Base-by-base conservation (phyloP, 2,329 filamentous ascomycete species). In the Sarocladium brachiariae region DNA sequence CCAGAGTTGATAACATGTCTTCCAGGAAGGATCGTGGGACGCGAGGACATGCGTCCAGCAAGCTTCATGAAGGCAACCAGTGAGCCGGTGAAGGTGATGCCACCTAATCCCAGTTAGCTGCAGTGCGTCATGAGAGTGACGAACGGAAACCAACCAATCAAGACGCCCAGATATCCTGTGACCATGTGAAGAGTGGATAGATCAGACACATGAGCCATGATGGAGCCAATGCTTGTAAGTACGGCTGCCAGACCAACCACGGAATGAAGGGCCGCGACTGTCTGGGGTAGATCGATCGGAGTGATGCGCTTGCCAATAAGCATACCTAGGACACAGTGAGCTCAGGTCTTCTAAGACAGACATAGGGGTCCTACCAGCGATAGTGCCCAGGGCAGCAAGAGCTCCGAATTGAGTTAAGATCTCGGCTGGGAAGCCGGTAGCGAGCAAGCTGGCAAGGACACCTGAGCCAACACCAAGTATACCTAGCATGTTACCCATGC, bases 21-120 rank as follows among this genome's bases (percentile, higher is more conserved):
- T 1, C 87, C 89, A 4, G 83, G 87, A 0, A 95, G 72, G 4
- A 80, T 74, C 7, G 83, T 78, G 0, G 90, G 89, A 49, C 79
- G 82, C 0, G 89, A 95, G 0, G 86, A 86, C 83, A 95, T 90
- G 54, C 75, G 83, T 2, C 88, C 89, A 1, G 87, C 84, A 2
- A 96, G 80, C 65, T 96, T 96, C 62, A 95, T 66, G 68, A 95
- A 95, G 0, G 90, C 90, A 0, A 96, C 87, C 48, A 96, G 84
- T 2, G 88, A 93, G 2, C 90, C 90, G 0, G 89, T 96, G 62
- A 96, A 96, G 0, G 90, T 96, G 30, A 95, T 83, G 51, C 90
- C 90, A 56, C 79, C 74, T 76, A 37, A 14, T 14, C 11, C 3
- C 11, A 37, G 41, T 45, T n/a, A 45, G 39, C 16, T 9, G 14